These are phyloP conservation scores for Rhodotorula diobovata DNA, from an alignment of 768 basidiomycete genomes.

Conservation along the genomic window DNA sequence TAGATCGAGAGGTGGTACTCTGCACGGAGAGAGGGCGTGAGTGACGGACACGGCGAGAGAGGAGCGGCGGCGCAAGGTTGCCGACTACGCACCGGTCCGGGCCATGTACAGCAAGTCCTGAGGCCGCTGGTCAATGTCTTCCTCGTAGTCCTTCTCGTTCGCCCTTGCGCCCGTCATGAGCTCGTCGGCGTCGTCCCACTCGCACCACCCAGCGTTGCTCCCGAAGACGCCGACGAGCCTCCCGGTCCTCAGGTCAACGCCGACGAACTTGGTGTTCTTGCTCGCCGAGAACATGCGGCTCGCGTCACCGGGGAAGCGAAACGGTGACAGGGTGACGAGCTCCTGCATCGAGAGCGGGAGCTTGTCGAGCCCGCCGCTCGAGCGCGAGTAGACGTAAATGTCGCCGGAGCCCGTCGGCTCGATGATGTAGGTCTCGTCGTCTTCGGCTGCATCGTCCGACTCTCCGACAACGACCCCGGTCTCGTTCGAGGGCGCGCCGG, in stretches of 20 bases:
- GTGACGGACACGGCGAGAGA: no score
- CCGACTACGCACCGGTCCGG: constrained; percentile 56
- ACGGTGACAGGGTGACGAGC: constrained; percentile 79
- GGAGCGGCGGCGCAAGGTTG: neutral
- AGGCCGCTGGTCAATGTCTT: constrained; percentile 41
- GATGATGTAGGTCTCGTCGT: constrained; percentile 77
- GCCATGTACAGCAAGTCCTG: constrained; percentile 59
- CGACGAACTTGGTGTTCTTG: constrained; percentile 71
- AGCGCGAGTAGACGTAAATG: constrained; percentile 71
- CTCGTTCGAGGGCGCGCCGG: constrained; percentile 42
- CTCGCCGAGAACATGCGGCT: constrained; percentile 77
- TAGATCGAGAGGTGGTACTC: constrained; percentile 88
- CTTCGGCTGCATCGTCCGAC: constrained; percentile 4
- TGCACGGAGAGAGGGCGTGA: constrained; percentile 45
- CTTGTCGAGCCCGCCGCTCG: constrained; percentile 57
- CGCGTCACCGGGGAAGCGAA: constrained; percentile 68
- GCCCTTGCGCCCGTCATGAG: neutral
- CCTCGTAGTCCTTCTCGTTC: constrained; percentile 41
- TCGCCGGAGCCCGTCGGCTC: constrained; percentile 84
- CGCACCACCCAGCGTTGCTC: constrained; percentile 42
- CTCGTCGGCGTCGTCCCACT: constrained; percentile 40
- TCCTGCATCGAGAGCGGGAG: constrained; percentile 89
- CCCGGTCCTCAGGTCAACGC: constrained; percentile 62
- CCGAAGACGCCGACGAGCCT: constrained; percentile 54
- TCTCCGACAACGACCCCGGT: constrained; percentile 42